Percentiles rank a stretch among this genome's conserved stretches.
Evolutionary conservation across 1,284 basidiomycete species (phyloP).

Genomic region (Pisolithus thermaeus): DNA sequence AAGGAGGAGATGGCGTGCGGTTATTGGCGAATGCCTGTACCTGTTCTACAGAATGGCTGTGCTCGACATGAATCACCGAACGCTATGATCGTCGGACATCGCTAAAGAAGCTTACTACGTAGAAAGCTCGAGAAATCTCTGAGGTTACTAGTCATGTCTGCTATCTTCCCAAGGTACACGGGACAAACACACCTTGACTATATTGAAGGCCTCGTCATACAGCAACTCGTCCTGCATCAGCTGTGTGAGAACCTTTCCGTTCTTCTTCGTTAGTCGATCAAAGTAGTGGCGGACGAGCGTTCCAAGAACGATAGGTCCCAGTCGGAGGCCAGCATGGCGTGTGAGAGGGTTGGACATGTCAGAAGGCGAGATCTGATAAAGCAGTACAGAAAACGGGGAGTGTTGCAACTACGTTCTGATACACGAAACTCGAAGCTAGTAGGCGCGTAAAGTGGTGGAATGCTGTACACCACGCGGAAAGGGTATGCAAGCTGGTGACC

Average conservation of each 20-base stretch:
- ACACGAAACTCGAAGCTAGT: too few species aligned
- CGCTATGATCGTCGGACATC: not conserved
- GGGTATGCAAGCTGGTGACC: too few species aligned
- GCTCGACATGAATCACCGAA: not conserved
- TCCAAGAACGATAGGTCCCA: constrained; percentile 73
- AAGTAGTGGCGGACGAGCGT: constrained; percentile 83
- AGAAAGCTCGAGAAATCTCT: constrained; percentile 60
- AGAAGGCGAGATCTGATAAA: not conserved
- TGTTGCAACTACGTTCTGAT: not conserved
- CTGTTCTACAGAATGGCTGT: constrained; percentile 77
- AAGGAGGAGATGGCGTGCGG: constrained; percentile 83
- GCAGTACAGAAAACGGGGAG: not conserved
- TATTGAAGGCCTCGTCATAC: constrained; percentile 77
- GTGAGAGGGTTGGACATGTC: constrained; percentile 46
- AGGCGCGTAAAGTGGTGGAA: too few species aligned
- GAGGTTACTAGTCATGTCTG: not conserved
- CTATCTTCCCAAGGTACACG: not conserved
- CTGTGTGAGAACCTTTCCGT: constrained; percentile 29
- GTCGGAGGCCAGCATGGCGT: constrained; percentile 53
- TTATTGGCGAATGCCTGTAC: constrained; percentile 84
- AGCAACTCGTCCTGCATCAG: constrained; percentile 73
- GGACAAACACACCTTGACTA: constrained; percentile 61
- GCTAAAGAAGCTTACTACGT: constrained; percentile 35
- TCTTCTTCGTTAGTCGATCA: constrained; percentile 46
- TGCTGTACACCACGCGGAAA: too few species aligned